Percentiles rank a stretch among this genome's conserved stretches.
phyloP scores from a whole-genome alignment of 345 rosid species.

The Cochlearia excelsa region DNA sequence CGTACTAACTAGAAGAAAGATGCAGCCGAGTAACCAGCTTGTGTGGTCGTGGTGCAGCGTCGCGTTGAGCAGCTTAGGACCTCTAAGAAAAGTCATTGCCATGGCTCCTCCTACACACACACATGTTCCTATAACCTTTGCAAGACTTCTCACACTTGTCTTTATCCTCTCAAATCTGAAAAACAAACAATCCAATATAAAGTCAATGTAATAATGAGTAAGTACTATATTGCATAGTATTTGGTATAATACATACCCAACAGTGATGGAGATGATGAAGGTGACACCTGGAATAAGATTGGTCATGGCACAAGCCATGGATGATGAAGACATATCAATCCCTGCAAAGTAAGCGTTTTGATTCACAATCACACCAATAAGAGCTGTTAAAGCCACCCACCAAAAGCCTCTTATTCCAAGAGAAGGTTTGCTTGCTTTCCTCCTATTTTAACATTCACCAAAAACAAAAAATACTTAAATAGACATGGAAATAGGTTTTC shows the following conservation, averaged over 20 bases:
- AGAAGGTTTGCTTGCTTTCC: constrained; percentile 32
- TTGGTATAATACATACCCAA: constrained; percentile 31
- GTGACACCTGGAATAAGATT: constrained; percentile 47
- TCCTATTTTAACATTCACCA: constrained; percentile 22
- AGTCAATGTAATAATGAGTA: too few relatives aligned
- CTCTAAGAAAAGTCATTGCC: constrained; percentile 57
- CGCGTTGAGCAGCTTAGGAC: constrained; percentile 45
- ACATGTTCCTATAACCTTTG: constrained; percentile 62
- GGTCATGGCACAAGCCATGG: constrained; percentile 44
- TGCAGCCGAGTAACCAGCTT: constrained; percentile 54
- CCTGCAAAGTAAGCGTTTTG: constrained; percentile 44
- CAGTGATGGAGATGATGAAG: constrained; percentile 37
- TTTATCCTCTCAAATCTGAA: constrained; percentile 58
- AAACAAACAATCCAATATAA: not conserved
- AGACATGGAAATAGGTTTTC: constrained; percentile 8
- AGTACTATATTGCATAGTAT: not conserved
- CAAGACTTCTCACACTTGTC: constrained; percentile 53
- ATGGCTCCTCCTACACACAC: constrained; percentile 71
- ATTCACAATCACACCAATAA: constrained; percentile 38
- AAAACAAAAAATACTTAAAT: too few relatives aligned
- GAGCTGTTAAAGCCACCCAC: constrained; percentile 41
- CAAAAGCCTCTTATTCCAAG: constrained; percentile 35
- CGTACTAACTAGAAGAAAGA: constrained; percentile 45
- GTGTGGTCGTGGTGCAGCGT: constrained; percentile 27
- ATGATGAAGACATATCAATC: constrained; percentile 39